A percentile compares a stretch with the other conserved stretches of the same genome.
Evolutionary conservation across 805 yeast species (phyloP).

Genomic region (Gaillardinia entomophila): DNA sequence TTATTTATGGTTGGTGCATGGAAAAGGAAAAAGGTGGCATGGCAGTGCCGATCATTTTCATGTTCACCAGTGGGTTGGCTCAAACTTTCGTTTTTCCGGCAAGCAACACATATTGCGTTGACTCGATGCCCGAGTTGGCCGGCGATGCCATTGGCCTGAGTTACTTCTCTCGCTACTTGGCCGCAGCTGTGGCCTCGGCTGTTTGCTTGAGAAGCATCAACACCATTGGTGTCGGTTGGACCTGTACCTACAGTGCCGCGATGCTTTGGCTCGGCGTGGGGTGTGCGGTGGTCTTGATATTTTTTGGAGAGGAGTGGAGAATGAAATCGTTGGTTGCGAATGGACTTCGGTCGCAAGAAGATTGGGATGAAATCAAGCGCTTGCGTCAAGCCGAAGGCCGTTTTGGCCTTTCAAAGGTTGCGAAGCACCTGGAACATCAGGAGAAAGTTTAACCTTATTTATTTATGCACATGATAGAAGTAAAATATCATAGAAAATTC

Average conservation of each 20-base stretch:
- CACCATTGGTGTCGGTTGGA: constrained; percentile 53
- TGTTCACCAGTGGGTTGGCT: constrained; percentile 44
- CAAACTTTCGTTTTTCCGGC: constrained; percentile 50
- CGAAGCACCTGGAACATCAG: too few species aligned
- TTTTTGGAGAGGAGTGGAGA: constrained; percentile 36
- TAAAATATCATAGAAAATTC: too few species aligned
- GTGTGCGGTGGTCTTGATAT: constrained; percentile 25
- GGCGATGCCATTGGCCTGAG: constrained; percentile 55
- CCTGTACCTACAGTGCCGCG: constrained; percentile 44
- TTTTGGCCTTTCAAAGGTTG: too few species aligned
- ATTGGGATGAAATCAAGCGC: not conserved
- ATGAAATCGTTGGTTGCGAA: constrained; percentile 1
- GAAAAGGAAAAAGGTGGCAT: constrained; percentile 48
- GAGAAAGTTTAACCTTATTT: too few species aligned
- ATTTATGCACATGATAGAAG: too few species aligned
- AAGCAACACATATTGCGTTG: constrained; percentile 53
- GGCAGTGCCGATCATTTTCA: constrained; percentile 45
- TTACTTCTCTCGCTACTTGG: constrained; percentile 44
- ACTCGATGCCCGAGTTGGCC: constrained; percentile 46
- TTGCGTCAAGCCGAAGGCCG: too few species aligned
- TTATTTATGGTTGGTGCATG: constrained; percentile 52
- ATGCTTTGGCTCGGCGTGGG: constrained; percentile 34
- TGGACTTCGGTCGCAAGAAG: constrained; percentile 1
- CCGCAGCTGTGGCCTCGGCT: constrained; percentile 48
- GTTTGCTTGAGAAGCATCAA: constrained; percentile 42